Evolutionary conservation across 2,329 filamentous ascomycete species (phyloP).

Genomic region (Neopestalotiopsis sp.): DNA sequence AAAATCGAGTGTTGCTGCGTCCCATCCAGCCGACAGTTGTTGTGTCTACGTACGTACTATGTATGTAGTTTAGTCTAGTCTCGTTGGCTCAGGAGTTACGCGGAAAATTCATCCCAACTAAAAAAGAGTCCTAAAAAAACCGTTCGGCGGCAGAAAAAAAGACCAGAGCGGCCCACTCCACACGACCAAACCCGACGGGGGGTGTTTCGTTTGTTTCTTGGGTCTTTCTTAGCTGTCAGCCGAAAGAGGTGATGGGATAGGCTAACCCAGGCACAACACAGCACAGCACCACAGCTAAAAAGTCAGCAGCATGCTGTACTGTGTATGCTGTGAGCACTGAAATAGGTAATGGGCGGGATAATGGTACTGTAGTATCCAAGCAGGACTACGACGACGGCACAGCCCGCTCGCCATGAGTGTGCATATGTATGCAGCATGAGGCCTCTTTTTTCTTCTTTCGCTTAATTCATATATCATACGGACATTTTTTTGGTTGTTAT

Average conservation of each 20-base stretch:
- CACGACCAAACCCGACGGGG: not conserved
- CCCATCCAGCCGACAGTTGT: too few relatives aligned
- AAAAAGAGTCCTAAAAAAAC: not conserved
- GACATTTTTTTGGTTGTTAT: not conserved
- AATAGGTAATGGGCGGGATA: not conserved
- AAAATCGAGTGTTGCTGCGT: not conserved
- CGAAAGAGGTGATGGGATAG: not conserved
- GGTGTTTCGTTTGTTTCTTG: not conserved
- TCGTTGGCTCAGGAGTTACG: not conserved
- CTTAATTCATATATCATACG: not conserved
- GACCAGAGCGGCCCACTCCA: not conserved
- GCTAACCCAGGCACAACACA: not conserved
- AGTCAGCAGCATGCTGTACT: not conserved
- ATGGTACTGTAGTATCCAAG: not conserved
- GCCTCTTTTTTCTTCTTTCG: not conserved
- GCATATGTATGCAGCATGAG: not conserved
- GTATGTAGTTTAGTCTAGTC: not conserved
- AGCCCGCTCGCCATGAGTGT: not conserved
- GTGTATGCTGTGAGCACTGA: not conserved
- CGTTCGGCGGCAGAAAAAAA: not conserved
- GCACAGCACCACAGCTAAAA: not conserved
- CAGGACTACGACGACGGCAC: not conserved
- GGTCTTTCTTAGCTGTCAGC: not conserved
- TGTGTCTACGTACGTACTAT: too few relatives aligned
- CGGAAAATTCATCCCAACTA: constrained; percentile 4